Evolutionary conservation across 2,329 filamentous ascomycete species (phyloP).

Genomic region (Alternaria tenuissima): DNA sequence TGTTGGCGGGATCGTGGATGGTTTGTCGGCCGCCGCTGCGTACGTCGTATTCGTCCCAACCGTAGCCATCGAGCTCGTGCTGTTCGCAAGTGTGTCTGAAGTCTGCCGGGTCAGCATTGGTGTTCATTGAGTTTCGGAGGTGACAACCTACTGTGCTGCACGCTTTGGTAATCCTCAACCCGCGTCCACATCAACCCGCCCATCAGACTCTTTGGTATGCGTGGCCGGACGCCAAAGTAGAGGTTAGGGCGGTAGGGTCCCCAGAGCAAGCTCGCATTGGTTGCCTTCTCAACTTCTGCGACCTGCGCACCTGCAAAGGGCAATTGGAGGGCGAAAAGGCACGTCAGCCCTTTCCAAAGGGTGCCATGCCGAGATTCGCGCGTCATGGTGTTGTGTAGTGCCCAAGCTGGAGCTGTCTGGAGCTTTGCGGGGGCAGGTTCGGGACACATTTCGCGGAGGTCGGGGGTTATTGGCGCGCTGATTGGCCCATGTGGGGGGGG

Average conservation of each 20-base stretch:
- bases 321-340: slow-evolving; percentile 36
- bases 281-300: slow-evolving; percentile 55
- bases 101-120: slow-evolving; percentile 59
- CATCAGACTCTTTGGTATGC: slow-evolving; percentile 81
- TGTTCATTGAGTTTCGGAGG: neutral
- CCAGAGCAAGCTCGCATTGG: slow-evolving; percentile 91
- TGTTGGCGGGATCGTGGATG: slow-evolving; percentile 89
- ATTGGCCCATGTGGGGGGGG: slow-evolving; percentile 23
- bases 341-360: slow-evolving; percentile 31
- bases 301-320: slow-evolving; percentile 41
- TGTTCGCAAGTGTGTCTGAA: slow-evolving; percentile 97
- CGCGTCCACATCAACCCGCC: slow-evolving; percentile 89
- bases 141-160: slow-evolving; percentile 73
- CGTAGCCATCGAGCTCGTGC: slow-evolving; percentile 93
- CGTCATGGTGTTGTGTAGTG: slow-evolving; percentile 30
- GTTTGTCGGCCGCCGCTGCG: slow-evolving; percentile 86
- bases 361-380: slow-evolving; percentile 31
- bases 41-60: slow-evolving; percentile 97
- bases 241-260: slow-evolving; percentile 93
- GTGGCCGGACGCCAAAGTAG: slow-evolving; percentile 89
- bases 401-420: slow-evolving; percentile 23
- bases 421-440: slow-evolving; percentile 22
- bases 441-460: slow-evolving; percentile 33
- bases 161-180: slow-evolving; percentile 77
- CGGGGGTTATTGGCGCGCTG: slow-evolving; percentile 18